Base-by-base conservation (phyloP, 2,329 filamentous ascomycete species). In the Trichoderma semiorbis region DNA sequence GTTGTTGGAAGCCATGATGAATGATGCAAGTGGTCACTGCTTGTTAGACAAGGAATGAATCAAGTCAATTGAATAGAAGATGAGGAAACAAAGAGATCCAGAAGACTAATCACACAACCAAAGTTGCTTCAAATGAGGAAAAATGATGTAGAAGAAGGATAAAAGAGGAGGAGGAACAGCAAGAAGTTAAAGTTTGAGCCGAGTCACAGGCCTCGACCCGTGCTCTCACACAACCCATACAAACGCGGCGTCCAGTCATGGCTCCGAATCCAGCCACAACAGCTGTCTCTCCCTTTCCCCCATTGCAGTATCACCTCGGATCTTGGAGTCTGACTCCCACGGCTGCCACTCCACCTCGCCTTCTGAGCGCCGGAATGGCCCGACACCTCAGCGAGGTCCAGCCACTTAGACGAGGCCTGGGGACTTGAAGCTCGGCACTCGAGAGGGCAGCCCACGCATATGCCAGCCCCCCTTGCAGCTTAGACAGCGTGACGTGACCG, bases 1-100 rank as follows among this genome's bases (percentile, higher is more conserved):
- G 81, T 89, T 90, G 81, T 87, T 87, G 75, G 86, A 83, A 74
- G 88, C 87, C 88, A 90, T 90, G 76, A 58, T 84, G 81, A 75
- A 67, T 32, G 57, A 66, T 71, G 70, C 73, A 69, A 70, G 39
- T 73, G 60, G 70, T 26, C 70, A 58, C 68, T 57, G 30, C 39
- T 7, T 69, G 36, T 47, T 47, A 50, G 21, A 14, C 57, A 36
- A 30, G 7, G 30, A 32, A 62, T 16, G 30, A 24, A 62, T 60
- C 32, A 34, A 34, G 28, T 30, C 36, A 69, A 69, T 61, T 50
- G 47, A 43, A 36, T 57, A 50, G 64, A 53, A 24, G 16, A 39
- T 53, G 28, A 26, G 32, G 36, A 70, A 47, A 61, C 30, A 21
- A 71, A 30, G 30, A 36, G 24, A 21, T 65, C 26, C 58, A 70